A percentile compares a stretch with the other conserved stretches of the same genome.
phyloP scores from a whole-genome alignment of 352 stramenopile genomes.

The Globisporangium spiculum region DNA sequence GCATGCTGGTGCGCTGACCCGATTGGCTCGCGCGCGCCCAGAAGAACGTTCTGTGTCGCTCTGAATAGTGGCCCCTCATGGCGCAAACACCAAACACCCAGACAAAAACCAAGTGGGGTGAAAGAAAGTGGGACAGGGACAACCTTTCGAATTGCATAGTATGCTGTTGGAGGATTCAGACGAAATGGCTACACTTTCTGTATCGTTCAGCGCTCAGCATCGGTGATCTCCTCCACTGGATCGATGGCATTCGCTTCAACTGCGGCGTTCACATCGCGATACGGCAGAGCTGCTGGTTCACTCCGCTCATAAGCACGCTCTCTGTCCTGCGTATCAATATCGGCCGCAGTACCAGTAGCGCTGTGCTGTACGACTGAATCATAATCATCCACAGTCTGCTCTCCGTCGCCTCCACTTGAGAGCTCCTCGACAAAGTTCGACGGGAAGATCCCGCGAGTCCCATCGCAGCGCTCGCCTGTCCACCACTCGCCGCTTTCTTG shows the following conservation, averaged over 20 bases:
- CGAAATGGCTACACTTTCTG: not conserved
- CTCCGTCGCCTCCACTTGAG: not conserved
- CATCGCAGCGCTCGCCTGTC: slow-evolving; percentile 60
- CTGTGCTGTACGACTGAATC: not conserved
- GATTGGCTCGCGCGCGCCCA: not conserved
- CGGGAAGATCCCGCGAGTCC: slow-evolving; percentile 56
- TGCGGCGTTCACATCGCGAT: slow-evolving; percentile 15
- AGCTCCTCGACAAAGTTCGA: slow-evolving; percentile 37
- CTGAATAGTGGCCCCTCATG: slow-evolving; percentile 6
- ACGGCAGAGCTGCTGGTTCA: not conserved
- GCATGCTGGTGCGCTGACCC: not conserved
- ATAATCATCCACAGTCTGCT: not conserved
- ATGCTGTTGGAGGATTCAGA: not conserved
- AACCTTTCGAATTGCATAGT: not conserved
- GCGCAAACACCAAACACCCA: slow-evolving; percentile 12
- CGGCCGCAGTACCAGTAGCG: too few species aligned
- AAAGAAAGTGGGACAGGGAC: not conserved
- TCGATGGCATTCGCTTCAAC: not conserved
- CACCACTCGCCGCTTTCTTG: slow-evolving; percentile 55
- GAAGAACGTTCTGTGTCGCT: slow-evolving; percentile 14
- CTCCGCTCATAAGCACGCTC: not conserved
- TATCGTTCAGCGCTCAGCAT: not conserved
- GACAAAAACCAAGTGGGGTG: slow-evolving; percentile 2
- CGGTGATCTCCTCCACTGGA: not conserved
- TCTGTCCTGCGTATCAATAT: not conserved